These are phyloP conservation scores for Seiridium cupressi DNA, from an alignment of 2,329 filamentous ascomycete species.

Conservation along the genomic window DNA sequence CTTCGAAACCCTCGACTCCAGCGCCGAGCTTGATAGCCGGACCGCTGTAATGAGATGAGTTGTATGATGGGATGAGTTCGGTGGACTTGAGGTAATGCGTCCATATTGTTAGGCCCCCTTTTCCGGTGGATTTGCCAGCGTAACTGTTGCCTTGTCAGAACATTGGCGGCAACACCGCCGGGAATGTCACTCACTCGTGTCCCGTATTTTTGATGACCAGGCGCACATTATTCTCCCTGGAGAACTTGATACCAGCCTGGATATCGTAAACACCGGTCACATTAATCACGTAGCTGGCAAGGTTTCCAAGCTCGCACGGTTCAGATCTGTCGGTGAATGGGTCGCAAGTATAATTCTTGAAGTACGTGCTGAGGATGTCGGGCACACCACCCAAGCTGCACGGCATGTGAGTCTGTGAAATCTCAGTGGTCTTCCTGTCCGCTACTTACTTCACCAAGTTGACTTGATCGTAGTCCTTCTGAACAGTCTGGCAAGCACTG, in stretches of 20 bases:
- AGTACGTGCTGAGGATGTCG: slow-evolving; percentile 14
- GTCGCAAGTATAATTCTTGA: slow-evolving; percentile 31
- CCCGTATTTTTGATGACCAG: slow-evolving; percentile 39
- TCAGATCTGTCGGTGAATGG: slow-evolving; percentile 30
- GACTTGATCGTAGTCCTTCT: not conserved
- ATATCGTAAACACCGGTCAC: slow-evolving; percentile 19
- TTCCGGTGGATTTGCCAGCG: slow-evolving; percentile 39
- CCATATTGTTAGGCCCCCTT: slow-evolving; percentile 46
- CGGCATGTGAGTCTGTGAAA: not conserved
- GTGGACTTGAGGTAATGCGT: slow-evolving; percentile 44
- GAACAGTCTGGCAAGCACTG: not conserved
- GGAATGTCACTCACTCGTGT: slow-evolving; percentile 15
- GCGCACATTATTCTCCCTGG: slow-evolving; percentile 13
- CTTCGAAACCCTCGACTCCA: slow-evolving; percentile 45
- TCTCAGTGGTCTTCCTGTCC: too few species aligned
- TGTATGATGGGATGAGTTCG: slow-evolving; percentile 16
- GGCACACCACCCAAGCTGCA: not conserved
- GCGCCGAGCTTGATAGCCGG: slow-evolving; percentile 47
- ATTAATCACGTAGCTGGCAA: slow-evolving; percentile 27
- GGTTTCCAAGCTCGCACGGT: slow-evolving; percentile 33
- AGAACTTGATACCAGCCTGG: slow-evolving; percentile 17
- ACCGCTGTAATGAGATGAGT: slow-evolving; percentile 37
- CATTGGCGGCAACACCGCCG: not conserved
- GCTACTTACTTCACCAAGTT: not conserved
- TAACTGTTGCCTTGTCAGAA: not conserved